phyloP scores from a whole-genome alignment of 1,139 yeast species.

The Candida tetrigidarum region DNA sequence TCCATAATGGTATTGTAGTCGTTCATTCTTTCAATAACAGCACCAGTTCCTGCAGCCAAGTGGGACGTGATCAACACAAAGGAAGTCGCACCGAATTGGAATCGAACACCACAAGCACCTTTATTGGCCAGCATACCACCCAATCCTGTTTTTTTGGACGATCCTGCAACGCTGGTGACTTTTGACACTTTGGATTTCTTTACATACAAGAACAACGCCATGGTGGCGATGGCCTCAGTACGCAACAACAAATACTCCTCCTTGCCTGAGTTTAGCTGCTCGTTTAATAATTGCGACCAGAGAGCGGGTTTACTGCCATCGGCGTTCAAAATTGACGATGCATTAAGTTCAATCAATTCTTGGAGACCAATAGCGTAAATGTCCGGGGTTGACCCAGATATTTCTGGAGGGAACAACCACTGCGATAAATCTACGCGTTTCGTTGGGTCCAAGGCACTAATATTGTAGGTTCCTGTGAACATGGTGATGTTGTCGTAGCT shows the following conservation, averaged over 20 bases:
- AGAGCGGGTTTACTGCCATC: slow-evolving; percentile 65
- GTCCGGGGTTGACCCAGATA: slow-evolving; percentile 54
- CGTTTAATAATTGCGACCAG: slow-evolving; percentile 64
- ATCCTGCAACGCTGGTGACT: slow-evolving; percentile 78
- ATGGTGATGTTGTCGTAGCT: slow-evolving; percentile 61
- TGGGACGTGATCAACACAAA: slow-evolving; percentile 90
- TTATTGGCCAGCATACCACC: slow-evolving; percentile 94
- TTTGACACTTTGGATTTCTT: slow-evolving; percentile 54
- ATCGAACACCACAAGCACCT: slow-evolving; percentile 89
- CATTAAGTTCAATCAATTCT: slow-evolving; percentile 89
- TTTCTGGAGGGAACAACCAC: slow-evolving; percentile 83
- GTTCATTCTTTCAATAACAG: slow-evolving; percentile 83
- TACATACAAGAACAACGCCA: slow-evolving; percentile 43
- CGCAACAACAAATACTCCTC: slow-evolving; percentile 44
- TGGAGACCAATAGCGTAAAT: slow-evolving; percentile 88
- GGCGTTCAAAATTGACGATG: slow-evolving; percentile 76
- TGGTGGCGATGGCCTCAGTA: slow-evolving; percentile 49
- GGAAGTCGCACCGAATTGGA: slow-evolving; percentile 74
- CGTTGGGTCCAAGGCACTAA: slow-evolving; percentile 70
- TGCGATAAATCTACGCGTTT: slow-evolving; percentile 59
- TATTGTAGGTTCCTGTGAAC: slow-evolving; percentile 86
- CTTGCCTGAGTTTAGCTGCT: slow-evolving; percentile 55
- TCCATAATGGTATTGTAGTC: slow-evolving; percentile 82
- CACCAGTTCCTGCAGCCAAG: slow-evolving; percentile 90
- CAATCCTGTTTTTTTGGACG: slow-evolving; percentile 83